Conservation (phyloP, 1,284 basidiomycete species). For the Leccinum insolens region DNA sequence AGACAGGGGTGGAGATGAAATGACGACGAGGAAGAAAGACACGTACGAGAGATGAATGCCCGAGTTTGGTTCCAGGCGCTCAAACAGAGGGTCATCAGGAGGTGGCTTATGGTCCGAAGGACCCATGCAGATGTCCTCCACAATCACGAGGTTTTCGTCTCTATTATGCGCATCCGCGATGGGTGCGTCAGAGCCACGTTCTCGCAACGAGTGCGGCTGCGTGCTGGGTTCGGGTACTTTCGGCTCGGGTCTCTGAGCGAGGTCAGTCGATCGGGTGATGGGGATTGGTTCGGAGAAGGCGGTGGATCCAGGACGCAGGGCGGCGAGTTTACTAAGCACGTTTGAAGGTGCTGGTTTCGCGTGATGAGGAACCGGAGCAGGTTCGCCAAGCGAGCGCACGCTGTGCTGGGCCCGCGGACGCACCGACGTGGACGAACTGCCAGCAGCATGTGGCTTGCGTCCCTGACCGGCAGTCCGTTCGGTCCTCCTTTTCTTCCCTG, state of each 20-base stretch:
- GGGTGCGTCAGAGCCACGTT: conserved; percentile 10
- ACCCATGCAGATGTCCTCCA: conserved; percentile 76
- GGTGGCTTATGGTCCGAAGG: conserved; percentile 71
- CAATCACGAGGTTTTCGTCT: conserved; percentile 69
- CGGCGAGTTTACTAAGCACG: conserved; percentile 31
- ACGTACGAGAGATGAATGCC: conserved; percentile 82
- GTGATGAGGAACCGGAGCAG: conserved; percentile 13
- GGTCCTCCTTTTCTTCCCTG: conserved; percentile 52
- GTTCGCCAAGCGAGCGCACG: conserved; percentile 9
- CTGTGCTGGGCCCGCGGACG: conserved; percentile 17
- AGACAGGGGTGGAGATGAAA: conserved; percentile 1
- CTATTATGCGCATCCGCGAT: conserved; percentile 40
- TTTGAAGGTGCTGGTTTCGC: conserved; percentile 32
- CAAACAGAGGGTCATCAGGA: conserved; percentile 72
- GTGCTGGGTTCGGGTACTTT: conserved; percentile 16
- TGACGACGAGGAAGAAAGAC: neutral
- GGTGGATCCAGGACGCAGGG: conserved; percentile 23
- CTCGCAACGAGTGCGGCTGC: conserved; percentile 5
- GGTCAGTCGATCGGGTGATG: conserved; percentile 25
- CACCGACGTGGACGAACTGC: conserved; percentile 11
- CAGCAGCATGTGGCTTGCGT: conserved; percentile 21
- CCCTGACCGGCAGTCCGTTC: conserved; percentile 19
- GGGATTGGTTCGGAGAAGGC: conserved; percentile 17
- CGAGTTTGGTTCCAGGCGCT: conserved; percentile 84
- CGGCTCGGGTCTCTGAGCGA: conserved; percentile 23